Percentiles rank a stretch among this genome's conserved stretches.
Conservation (phyloP, 495 filamentous ascomycete species). For the Neurospora intermedia region DNA sequence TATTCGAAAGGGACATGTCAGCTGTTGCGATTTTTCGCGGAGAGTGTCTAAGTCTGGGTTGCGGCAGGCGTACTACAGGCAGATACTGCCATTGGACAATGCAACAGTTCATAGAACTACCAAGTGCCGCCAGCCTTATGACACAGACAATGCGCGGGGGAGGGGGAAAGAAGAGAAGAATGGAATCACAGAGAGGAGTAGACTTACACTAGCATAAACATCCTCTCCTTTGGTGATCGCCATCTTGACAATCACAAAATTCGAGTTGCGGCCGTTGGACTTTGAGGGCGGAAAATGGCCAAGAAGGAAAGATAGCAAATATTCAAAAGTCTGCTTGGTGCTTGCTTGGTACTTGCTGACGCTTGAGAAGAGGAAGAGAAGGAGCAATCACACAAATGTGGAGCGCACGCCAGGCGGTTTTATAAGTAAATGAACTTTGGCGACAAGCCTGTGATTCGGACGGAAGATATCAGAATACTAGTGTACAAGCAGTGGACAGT, state of each 20-base stretch:
- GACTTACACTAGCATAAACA: slow-evolving; percentile 47
- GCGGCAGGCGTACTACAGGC: not conserved
- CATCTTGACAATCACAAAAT: slow-evolving; percentile 9
- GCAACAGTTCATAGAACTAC: not conserved
- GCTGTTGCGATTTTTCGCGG: slow-evolving; percentile 7
- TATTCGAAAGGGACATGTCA: slow-evolving; percentile 28
- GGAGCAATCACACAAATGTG: not conserved
- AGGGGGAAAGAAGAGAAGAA: not conserved
- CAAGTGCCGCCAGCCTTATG: not conserved
- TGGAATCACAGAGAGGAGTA: not conserved
- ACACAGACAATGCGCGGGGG: not conserved
- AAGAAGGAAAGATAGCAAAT: not conserved
- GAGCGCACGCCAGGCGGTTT: not conserved
- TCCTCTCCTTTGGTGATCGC: slow-evolving; percentile 29
- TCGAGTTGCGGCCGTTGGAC: not conserved
- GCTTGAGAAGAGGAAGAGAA: not conserved
- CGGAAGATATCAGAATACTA: not conserved
- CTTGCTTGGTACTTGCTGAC: not conserved
- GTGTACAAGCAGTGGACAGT: not conserved
- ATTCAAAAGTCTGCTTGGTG: not conserved
- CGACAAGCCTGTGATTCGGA: not conserved
- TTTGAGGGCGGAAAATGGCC: not conserved
- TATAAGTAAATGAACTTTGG: not conserved
- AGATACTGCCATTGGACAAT: slow-evolving; percentile 3
- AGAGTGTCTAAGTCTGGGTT: not conserved